Evolutionary conservation across 1,139 yeast species (phyloP).

Genomic region (Saccharomyces pastorianus): DNA sequence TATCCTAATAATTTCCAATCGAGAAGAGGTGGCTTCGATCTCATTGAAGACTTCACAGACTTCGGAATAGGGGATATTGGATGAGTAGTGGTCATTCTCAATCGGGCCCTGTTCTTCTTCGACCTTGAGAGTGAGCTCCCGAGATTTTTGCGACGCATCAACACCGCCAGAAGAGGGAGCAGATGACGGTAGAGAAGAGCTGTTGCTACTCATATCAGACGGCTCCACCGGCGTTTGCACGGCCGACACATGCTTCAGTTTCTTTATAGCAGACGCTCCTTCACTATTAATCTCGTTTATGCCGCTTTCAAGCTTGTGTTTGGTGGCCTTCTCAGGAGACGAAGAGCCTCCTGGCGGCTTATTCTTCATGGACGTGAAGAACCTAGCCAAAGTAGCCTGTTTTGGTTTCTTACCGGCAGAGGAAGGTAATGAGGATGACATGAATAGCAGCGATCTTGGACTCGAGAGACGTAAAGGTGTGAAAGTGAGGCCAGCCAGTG

Average conservation of each 20-base stretch:
- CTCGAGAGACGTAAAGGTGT: not conserved
- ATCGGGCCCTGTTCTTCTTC: not conserved
- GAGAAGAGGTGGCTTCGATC: constrained; percentile 69
- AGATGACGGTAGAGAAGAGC: not conserved
- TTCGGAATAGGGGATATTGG: constrained; percentile 44
- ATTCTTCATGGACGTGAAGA: constrained; percentile 19
- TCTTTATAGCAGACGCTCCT: not conserved
- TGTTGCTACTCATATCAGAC: not conserved
- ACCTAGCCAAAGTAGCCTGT: constrained; percentile 26
- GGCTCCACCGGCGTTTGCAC: not conserved
- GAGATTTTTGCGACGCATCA: not conserved
- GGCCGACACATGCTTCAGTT: not conserved
- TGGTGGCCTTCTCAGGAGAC: not conserved
- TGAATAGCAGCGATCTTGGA: not conserved
- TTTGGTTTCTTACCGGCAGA: constrained; percentile 12
- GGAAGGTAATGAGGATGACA: constrained; percentile 5
- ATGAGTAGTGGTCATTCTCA: constrained; percentile 2
- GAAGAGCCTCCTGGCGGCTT: not conserved
- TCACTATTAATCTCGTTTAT: not conserved
- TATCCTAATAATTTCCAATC: constrained; percentile 69
- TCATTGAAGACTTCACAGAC: constrained; percentile 63
- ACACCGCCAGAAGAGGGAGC: not conserved
- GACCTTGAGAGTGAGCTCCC: not conserved
- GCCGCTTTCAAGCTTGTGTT: not conserved
- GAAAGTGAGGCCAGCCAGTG: not conserved